Evolutionary conservation across 441 rosid genomes (phyloP), one percentile per base, ranked within the genome.

Genomic region (Mallotus japonicus): DNA sequence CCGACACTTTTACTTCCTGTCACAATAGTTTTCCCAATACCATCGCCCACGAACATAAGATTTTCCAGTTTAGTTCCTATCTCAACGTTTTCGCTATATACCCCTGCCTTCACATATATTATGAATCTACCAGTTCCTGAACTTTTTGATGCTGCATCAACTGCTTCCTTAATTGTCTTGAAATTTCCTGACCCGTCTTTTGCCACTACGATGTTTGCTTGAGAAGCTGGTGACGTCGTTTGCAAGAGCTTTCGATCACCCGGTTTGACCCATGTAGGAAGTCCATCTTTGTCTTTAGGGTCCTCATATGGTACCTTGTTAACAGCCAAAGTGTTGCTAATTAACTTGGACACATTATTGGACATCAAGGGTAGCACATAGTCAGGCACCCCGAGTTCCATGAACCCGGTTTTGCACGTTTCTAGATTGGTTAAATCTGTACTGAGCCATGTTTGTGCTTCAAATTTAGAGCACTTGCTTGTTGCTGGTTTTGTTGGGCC

Each of bases 381-480:
- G 69, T 90, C 89, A 0, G 90, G 12, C 20, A 86, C 87, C 1
- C 90, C 88, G 7, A 89, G 90, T 61, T 92, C 94, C 15, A 65
- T 62, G 49, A 90, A 88, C 69, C 99, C 97, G 3, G 78, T 69
- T 44, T 88, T 79, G 76, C 97, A 95, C 0, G 97, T 92, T 59
- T 88, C 94, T 0, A 90, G 76, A 80, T 92, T 87, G 46, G 99
- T 92, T 6, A 89, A 81, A 42, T 97, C 90, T 2, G 96, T 75
- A 69, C 99, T 91, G 34, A 95, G 89, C 99, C 98, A 95, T 14
- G 96, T 92, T 75, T 88, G 99, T 8, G 78, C 78, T 37, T 95
- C 99, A 34, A 63, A 74, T 65, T 78, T 75, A 24, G 86, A 76
- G 79, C 83, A 79, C 53, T 75, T 70, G 62, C 74, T 32, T 56